Evolutionary conservation across 768 basidiomycete genomes (phyloP).

Genomic region (Tylopilus cervinicoccineus): DNA sequence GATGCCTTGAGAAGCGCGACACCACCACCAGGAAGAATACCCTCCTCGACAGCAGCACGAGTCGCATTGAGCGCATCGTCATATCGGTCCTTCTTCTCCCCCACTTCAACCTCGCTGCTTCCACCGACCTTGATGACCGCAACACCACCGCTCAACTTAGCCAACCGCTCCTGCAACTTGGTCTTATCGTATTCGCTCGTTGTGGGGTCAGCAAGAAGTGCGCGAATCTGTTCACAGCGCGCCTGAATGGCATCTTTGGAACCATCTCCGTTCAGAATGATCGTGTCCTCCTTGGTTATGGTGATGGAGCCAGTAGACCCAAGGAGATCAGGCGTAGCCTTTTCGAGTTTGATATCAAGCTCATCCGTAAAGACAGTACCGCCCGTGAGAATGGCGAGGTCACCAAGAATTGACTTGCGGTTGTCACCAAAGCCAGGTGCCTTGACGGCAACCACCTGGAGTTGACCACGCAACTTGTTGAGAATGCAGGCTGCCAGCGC

Average conservation of each 20-base stretch:
- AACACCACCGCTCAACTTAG: slow-evolving; percentile 94
- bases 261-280: slow-evolving; percentile 90
- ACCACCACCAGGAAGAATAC: slow-evolving; percentile 96
- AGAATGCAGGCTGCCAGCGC: slow-evolving; percentile 96
- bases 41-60: slow-evolving; percentile 96
- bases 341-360: slow-evolving; percentile 76
- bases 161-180: slow-evolving; percentile 95
- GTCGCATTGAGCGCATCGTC: slow-evolving; percentile 98
- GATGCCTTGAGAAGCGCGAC: slow-evolving; percentile 88
- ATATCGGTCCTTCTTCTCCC: slow-evolving; percentile 93
- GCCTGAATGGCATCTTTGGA: slow-evolving; percentile 86
- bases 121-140: slow-evolving; percentile 99
- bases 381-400: slow-evolving; percentile 94
- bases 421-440: slow-evolving; percentile 99
- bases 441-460: slow-evolving; percentile 92
- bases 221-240: slow-evolving; percentile 94
- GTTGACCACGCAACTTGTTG: slow-evolving; percentile 98
- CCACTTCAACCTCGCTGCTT: slow-evolving; percentile 88
- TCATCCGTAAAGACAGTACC: slow-evolving; percentile 97
- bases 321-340: slow-evolving; percentile 70
- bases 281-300: slow-evolving; percentile 97
- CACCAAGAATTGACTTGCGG: slow-evolving; percentile 96
- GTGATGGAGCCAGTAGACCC: slow-evolving; percentile 89
- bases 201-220: slow-evolving; percentile 72
- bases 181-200: slow-evolving; percentile 93